Evolutionary conservation across 805 yeast species (phyloP), one percentile per base, ranked within the genome.

Genomic region (Jamesozyma lodderae): DNA sequence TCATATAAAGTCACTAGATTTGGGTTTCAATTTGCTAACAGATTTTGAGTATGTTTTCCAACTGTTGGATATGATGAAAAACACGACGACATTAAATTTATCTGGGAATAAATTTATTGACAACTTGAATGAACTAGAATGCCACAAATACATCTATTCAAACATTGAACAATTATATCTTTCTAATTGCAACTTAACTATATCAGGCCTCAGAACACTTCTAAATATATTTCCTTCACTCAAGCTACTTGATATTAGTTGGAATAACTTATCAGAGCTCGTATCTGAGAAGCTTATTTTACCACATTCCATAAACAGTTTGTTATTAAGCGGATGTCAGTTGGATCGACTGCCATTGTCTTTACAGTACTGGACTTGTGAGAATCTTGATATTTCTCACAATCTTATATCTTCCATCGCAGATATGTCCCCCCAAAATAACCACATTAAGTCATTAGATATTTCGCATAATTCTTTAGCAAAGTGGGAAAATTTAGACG

Each of bases 11-110:
- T 24, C 60, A 17, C 60, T 86, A 28, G 84, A 81, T 55, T 46
- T 86, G 35, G 69, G 85, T 10, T 72, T 60, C 52, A 81, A 84
- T 52, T 56, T 81, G 34, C 55, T 84, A 29, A 51, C 52, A 16
- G 59, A 66, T 37, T 51, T 77, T 41, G 38, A 51, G 0, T 60
- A 55, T 1, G 51, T 81, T 0, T 49, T 66, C 36, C 44, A 49
- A 1, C 55, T 79, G 11, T 41, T 70, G 0, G 38, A 46, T 3
- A 40, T 33, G 2, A 13, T 31, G 2, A 20, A 23, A 9, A 18
- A 27, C n/a, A 17, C 53, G 13, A 31, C 23, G 20, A 49, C 42
- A n/a, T 29, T 59, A 9, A 46, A 44, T 28, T 22, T 57, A 14
- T 38, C 52, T n/a, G 52, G 47, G n/a, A 49, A 47, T 31, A 33